Evolutionary conservation across 441 rosid genomes (phyloP).

Genomic region (Brassica balearica): DNA sequence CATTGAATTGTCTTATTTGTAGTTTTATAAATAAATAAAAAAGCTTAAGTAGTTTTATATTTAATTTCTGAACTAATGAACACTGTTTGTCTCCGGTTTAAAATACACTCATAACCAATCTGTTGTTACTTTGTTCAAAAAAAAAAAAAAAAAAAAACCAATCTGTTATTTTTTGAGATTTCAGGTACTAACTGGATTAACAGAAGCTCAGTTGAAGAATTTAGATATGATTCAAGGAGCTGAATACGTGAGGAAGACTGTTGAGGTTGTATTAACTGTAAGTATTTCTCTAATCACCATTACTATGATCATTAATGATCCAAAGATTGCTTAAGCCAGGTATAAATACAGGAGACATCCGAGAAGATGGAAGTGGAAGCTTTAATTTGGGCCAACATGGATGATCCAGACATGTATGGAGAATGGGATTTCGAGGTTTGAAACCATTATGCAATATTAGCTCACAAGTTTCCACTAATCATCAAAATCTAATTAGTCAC

Average conservation of each 20-base stretch:
- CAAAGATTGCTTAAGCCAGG: not conserved
- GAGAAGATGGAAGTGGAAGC: conserved; percentile 59
- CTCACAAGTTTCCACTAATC: not conserved
- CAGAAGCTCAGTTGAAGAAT: conserved; percentile 46
- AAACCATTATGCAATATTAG: not conserved
- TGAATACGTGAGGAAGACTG: conserved; percentile 71
- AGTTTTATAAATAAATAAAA: too few species aligned
- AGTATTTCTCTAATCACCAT: conserved; percentile 12
- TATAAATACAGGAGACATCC: conserved; percentile 52
- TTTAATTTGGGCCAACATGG: conserved; percentile 62
- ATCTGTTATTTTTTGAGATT: not conserved
- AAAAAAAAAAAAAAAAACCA: not conserved
- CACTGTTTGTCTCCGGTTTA: conserved; percentile 4
- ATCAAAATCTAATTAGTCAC: not conserved
- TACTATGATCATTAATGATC: not conserved
- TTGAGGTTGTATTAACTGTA: conserved; percentile 68
- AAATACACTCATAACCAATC: not conserved
- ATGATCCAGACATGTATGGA: conserved; percentile 80
- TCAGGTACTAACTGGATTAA: conserved; percentile 71
- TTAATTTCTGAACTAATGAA: not conserved
- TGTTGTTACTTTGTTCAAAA: not conserved
- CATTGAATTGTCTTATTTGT: not conserved
- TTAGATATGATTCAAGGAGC: conserved; percentile 81
- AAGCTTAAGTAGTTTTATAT: not conserved
- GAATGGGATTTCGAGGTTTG: conserved; percentile 92